Evolutionary conservation across 257 asterid species (phyloP), one percentile per base, ranked within the genome.

Genomic region (Osmanthus fragrans): DNA sequence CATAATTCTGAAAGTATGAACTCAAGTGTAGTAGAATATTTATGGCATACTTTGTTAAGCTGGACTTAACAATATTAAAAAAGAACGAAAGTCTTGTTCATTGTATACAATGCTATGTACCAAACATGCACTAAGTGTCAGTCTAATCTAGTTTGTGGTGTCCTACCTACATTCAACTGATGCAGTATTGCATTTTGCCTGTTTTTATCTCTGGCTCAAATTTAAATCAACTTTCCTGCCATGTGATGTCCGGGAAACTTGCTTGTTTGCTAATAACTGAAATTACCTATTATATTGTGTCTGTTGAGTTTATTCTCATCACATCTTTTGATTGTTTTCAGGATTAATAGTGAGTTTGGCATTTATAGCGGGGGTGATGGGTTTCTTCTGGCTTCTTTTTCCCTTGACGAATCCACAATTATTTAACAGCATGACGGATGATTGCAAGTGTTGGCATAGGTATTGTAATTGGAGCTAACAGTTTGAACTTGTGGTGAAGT

Each of bases 401-500:
- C 97, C 96, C 0, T 74, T 94, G 32, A 89, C 98, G 2, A 87
- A 77, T 77, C 96, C 97, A 1, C 75, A 82, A 30, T 39, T 88
- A 70, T 94, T 84, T 64, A 94, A 91, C 85, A 18, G 49, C 23
- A 70, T 23, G 68, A 82, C 85, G 5, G 85, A 89, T 76, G 66
- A 74, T 71, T 94, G 98, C 93, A 87, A 85, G 64, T 91, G 98
- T 76, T 92, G 98, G 97, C 91, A 89, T 60, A 83, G 94, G 82
- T 89, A 88, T 54, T 94, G 98, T 82, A 56, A 71, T 66, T 92
- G 97, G 94, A 76, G 80, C 69, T 25, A 63, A 63, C 33, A 23
- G 27, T 23, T 27, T n/a, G 21, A 63, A 63, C 16, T 27, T 63
- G n/a, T 63, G 29, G 15, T 58, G 67, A 25, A 63, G 34, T 63